These are phyloP conservation scores for Myrmaecium sp. DNA, from an alignment of 2,329 filamentous ascomycete genomes.

Conservation along the genomic window DNA sequence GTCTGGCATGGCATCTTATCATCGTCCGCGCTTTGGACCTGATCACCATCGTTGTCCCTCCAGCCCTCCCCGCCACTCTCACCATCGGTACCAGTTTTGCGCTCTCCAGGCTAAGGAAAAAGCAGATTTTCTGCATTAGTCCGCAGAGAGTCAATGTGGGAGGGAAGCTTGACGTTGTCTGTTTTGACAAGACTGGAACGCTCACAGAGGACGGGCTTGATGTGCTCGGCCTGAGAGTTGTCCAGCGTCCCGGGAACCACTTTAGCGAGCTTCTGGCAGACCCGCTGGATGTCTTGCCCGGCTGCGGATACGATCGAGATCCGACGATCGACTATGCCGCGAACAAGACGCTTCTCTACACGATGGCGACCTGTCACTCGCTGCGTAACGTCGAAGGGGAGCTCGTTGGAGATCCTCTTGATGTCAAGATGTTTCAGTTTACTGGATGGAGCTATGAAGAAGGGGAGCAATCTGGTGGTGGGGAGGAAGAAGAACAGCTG, in stretches of 20 bases:
- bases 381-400: constrained; percentile 74
- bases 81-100: constrained; percentile 97
- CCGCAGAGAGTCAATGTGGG: constrained; percentile 94
- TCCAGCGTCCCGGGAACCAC: constrained; percentile 42
- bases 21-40: constrained; percentile 82
- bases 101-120: constrained; percentile 65
- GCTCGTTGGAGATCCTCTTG: constrained; percentile 80
- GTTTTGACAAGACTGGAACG: constrained; percentile 98
- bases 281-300: constrained; percentile 40
- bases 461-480: constrained; percentile 50
- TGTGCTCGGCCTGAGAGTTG: constrained; percentile 73
- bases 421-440: constrained; percentile 98
- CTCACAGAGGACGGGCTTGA: constrained; percentile 92
- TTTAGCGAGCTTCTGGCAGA: constrained; percentile 66
- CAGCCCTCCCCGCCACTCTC: constrained; percentile 81
- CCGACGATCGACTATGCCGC: constrained; percentile 42
- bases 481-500: constrained; percentile 55
- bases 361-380: constrained; percentile 96
- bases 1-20: constrained; percentile 75
- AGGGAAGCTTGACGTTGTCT: constrained; percentile 88
- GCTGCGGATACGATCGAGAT: constrained; percentile 37
- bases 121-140: constrained; percentile 93
- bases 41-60: constrained; percentile 94
- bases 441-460: constrained; percentile 88
- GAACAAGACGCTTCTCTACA: constrained; percentile 62